Base-by-base conservation (phyloP, 2,329 filamentous ascomycete genomes). In the Sphaerulina musiva region DNA sequence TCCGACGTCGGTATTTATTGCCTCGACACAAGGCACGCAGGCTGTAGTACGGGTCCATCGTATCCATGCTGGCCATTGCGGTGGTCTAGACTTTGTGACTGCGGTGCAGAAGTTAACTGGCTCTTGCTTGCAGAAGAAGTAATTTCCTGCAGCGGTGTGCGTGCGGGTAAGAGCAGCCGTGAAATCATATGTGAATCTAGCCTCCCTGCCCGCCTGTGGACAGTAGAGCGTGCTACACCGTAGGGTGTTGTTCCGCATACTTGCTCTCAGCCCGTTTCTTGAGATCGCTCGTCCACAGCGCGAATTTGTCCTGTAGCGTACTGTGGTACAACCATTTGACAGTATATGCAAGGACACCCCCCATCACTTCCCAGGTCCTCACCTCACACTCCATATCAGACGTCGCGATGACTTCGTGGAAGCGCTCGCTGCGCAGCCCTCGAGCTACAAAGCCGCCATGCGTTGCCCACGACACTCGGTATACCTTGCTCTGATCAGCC, bases 331-430 rank as follows among this genome's bases (percentile, higher is more conserved):
- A 53, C 64, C 63, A 65, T 53, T 65, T 66, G 9, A 67, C 65
- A 26, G 59, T 58, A 46, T 62, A 51, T 36, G 63, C 64, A 43
- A 67, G 48, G n/a, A 60, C 6, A 1, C 62, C 63, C 3, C 61
- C 62, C 60, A 61, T 59, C 8, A 59, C 54, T 49, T 67, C 65
- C 64, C 65, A 67, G 2, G 64, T 66, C 38, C 64, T 50, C 3
- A 66, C 55, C 45, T 66, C 64, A 39, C 65, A 66, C 29, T 63
- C 53, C 20, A 58, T 55, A 29, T 61, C 61, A 7, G 55, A 59
- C 14, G 48, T 36, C 9, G 59, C 48, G 32, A 67, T 64, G 43
- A 67, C 51, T 53, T 67, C 65, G 41, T 67, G 65, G 41, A 66
- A 66, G 7, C 65, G 49, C 51, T 66, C 65, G 11, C 54, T 57